These are phyloP conservation scores for Phialocephala subalpina DNA, from an alignment of 2,329 filamentous ascomycete species.

Conservation along the genomic window DNA sequence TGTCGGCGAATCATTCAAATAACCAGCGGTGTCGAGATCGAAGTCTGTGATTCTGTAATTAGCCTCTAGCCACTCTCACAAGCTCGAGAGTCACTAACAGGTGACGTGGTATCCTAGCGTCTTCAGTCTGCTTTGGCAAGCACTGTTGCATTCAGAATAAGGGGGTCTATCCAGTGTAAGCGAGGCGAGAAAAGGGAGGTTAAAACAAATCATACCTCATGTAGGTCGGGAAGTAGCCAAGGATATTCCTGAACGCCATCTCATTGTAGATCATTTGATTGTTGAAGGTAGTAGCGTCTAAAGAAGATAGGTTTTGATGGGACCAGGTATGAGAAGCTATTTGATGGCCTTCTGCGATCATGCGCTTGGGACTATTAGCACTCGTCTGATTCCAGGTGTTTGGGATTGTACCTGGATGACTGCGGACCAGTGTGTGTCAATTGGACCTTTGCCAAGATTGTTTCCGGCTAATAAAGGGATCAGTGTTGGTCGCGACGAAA, in stretches of 20 bases:
- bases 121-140: slow-evolving; percentile 46
- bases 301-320: slow-evolving; percentile 55
- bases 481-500: slow-evolving; percentile 7
- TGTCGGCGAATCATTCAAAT: slow-evolving; percentile 51
- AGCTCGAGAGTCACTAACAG: slow-evolving; percentile 36
- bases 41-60: slow-evolving; percentile 45
- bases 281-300: slow-evolving; percentile 52
- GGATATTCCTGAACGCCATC: slow-evolving; percentile 61
- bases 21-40: slow-evolving; percentile 57
- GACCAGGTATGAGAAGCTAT: slow-evolving; percentile 66
- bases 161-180: slow-evolving; percentile 45
- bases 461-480: slow-evolving; percentile 50
- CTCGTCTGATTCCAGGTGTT: neutral
- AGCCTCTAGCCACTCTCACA: neutral
- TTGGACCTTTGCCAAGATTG: slow-evolving; percentile 53
- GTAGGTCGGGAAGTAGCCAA: slow-evolving; percentile 64
- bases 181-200: neutral
- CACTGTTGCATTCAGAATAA: slow-evolving; percentile 53
- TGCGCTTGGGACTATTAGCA: slow-evolving; percentile 26
- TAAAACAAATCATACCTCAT: slow-evolving; percentile 45
- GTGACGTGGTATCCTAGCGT: slow-evolving; percentile 56
- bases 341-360: slow-evolving; percentile 57
- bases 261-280: slow-evolving; percentile 61
- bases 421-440: slow-evolving; percentile 50
- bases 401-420: slow-evolving; percentile 49